Base-by-base conservation (phyloP, 179 eudicot species). In the Silene coronaria region DNA sequence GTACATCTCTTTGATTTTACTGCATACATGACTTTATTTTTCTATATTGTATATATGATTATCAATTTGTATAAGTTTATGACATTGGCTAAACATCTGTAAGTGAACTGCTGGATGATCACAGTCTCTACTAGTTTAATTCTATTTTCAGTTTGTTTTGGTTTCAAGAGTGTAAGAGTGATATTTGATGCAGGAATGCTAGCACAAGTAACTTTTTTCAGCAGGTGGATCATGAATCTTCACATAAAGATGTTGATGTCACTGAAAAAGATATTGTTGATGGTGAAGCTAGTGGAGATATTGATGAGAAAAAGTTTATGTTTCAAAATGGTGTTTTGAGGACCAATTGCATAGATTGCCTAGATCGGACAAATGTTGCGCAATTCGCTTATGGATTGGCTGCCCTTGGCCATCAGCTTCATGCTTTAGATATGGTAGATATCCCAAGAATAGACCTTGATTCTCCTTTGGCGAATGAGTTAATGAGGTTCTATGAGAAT, bases 351-450 rank as follows among this genome's bases (percentile, higher is more conserved):
- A 91, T 93, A 78, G 98, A 93, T 64, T 93, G 98, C 84, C 81
- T 93, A 71, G 98, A 93, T 86, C 86, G 98, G 55, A 93, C 98
- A 71, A 93, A 93, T 85, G 98, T 93, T 75, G 98, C 98, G 10
- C 98, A 93, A 51, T 93, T 88, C 85, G 95, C 98, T n/a, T 93
- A 87, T 83, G 98, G 97, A n/a, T 81, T 91, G 85, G 93, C 87
- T 78, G 91, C 98, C 73, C 83, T 93, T 67, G 93, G 97, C 53
- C 82, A 87, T 68, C 98, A 93, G 77, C 87, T 93, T 73, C 85
- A 81, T 81, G 89, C 91, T 61, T 76, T 93, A 60, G 91, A 91
- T 76, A 72, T 86, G 53, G 78, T 75, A 80, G 83, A 84, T 79
- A 82, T 83, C 55, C 82, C 89, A n/a, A 85, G 80, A 75, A 75